phyloP scores from a whole-genome alignment of 2,329 filamentous ascomycete genomes.

The Monosporascus sp. region DNA sequence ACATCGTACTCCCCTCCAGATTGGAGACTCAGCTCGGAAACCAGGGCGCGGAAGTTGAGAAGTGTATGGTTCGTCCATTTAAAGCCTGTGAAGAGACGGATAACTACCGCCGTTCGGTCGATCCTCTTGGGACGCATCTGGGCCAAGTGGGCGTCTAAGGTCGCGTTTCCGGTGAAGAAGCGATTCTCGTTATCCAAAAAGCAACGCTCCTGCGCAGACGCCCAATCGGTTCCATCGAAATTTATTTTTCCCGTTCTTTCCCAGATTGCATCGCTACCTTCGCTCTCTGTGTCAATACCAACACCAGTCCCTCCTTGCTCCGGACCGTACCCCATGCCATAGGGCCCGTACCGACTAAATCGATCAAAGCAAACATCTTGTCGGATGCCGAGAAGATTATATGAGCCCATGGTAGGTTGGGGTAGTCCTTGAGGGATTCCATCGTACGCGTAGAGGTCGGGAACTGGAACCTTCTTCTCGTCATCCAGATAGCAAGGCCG shows the following conservation, averaged over 20 bases:
- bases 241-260: conserved; percentile 48
- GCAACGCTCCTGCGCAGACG: conserved; percentile 46
- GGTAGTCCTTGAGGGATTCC: conserved; percentile 73
- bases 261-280: conserved; percentile 60
- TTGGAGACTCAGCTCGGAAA: conserved; percentile 69
- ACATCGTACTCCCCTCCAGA: conserved; percentile 79
- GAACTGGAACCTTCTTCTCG: conserved; percentile 49
- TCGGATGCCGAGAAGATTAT: conserved; percentile 65
- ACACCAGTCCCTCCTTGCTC: conserved; percentile 67
- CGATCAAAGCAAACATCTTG: conserved; percentile 84
- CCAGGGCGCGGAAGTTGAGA: conserved; percentile 74
- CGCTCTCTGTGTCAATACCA: conserved; percentile 64
- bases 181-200: conserved; percentile 57
- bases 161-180: conserved; percentile 42
- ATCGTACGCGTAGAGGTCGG: conserved; percentile 61
- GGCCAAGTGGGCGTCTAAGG: conserved; percentile 21
- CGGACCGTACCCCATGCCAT: conserved; percentile 76
- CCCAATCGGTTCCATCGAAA: conserved; percentile 52
- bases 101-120: conserved; percentile 65
- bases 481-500: conserved; percentile 60
- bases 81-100: conserved; percentile 77
- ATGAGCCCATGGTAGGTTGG: conserved; percentile 70
- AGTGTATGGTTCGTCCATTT: conserved; percentile 72
- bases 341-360: conserved; percentile 77
- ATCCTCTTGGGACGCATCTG: conserved; percentile 32